Percentiles rank a stretch among this genome's conserved stretches.
Evolutionary conservation across 257 asterid species (phyloP).

Genomic region (Asclepias syriaca): DNA sequence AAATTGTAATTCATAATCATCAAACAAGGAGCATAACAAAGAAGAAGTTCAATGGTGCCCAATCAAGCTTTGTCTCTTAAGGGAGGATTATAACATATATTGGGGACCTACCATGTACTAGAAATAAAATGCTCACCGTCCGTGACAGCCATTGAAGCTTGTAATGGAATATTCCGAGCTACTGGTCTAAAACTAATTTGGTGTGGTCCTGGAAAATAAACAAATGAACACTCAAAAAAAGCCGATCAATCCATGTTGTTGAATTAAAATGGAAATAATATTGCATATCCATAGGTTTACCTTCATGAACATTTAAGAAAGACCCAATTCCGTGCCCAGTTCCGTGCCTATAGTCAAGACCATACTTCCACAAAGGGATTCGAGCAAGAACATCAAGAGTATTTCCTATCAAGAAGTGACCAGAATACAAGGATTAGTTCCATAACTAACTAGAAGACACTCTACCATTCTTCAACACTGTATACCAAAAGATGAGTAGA

Average conservation of each 20-base stretch:
- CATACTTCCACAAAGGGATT: conserved; percentile 82
- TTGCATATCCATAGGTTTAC: conserved; percentile 34
- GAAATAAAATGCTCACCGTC: conserved; percentile 47
- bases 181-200: conserved; percentile 89
- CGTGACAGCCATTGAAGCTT: conserved; percentile 90
- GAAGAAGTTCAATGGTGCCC: background rate
- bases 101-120: background rate
- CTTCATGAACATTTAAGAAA: conserved; percentile 93
- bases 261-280: background rate
- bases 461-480: background rate
- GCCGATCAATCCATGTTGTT: background rate
- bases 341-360: conserved; percentile 98
- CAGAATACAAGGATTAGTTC: conserved; percentile 9
- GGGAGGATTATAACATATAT: background rate
- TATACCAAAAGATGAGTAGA: conserved; percentile 11
- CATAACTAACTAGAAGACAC: background rate
- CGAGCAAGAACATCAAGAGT: conserved; percentile 85
- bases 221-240: background rate
- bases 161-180: conserved; percentile 65
- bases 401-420: conserved; percentile 51
- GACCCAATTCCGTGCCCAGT: conserved; percentile 98
- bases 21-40: background rate
- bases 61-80: background rate
- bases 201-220: conserved; percentile 63
- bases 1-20: background rate